These are phyloP conservation scores for Termitomyces sp. DNA, from an alignment of 768 basidiomycete species.

Conservation along the genomic window DNA sequence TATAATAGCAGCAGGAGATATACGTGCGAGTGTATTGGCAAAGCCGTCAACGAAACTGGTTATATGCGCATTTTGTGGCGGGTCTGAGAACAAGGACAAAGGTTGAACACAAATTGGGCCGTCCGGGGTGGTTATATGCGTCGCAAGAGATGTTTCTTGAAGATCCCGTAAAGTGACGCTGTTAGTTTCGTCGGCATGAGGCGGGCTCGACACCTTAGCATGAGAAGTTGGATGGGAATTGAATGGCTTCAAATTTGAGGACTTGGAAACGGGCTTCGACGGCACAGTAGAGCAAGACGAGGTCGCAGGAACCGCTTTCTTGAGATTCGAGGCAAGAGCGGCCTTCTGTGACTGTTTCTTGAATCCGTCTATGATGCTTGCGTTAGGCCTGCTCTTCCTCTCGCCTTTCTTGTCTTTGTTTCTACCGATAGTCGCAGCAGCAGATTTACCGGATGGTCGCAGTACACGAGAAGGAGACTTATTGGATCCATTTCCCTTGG, in stretches of 20 bases:
- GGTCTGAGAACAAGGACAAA: not conserved
- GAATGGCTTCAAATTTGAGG: not conserved
- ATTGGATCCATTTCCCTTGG: not conserved
- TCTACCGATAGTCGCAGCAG: not conserved
- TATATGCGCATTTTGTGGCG: not conserved
- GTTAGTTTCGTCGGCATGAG: not conserved
- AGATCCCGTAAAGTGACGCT: not conserved
- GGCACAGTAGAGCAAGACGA: not conserved
- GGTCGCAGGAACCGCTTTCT: not conserved
- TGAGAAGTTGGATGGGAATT: not conserved
- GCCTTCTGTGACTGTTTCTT: constrained; percentile 32
- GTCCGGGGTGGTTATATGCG: not conserved
- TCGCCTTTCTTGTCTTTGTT: not conserved
- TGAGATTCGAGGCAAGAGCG: not conserved
- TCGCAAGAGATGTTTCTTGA: not conserved
- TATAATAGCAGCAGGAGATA: not conserved
- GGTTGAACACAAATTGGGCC: not conserved
- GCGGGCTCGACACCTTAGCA: not conserved
- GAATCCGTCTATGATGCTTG: constrained; percentile 42
- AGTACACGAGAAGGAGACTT: not conserved
- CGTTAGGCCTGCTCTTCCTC: not conserved
- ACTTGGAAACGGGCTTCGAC: not conserved
- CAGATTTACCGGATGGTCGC: not conserved
- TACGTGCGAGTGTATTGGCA: not conserved
- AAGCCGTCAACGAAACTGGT: not conserved